Evolutionary conservation across 2,329 filamentous ascomycete genomes (phyloP), one percentile per base, ranked within the genome.

Genomic region (Alternaria sp.): DNA sequence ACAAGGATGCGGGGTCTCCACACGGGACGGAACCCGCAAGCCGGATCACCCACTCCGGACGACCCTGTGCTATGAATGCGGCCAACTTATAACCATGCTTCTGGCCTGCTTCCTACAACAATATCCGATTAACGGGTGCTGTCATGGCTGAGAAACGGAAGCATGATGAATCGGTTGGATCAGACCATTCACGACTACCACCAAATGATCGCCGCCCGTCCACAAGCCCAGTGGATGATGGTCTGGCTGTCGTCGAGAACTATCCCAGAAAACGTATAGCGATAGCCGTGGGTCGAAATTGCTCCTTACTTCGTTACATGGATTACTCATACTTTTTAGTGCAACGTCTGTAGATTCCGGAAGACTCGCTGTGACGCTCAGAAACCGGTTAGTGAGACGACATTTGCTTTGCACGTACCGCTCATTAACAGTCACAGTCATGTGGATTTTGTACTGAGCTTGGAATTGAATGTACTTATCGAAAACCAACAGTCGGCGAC

Each of bases 351-450:
- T 51, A 53, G 71, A 20, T 69, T 73, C 51, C 58, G 71, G 44
- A 74, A 74, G 54, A 73, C 72, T 8, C 60, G 67, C 40, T 73
- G 71, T 57, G 72, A 73, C 60, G 72, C 72, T 28, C 66, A 63
- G 41, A 68, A 71, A 43, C 70, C 68, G 18, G 62, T 56, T 48
- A 18, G 58, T 57, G 49, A 41, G 46, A 52, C 40, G n/a, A 16
- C 5, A 18, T 41, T 5, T 9, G 9, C 14, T 38, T 38, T n/a
- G 14, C 5, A 18, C 8, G 20, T 50, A 25, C n/a, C 32, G 2
- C 2, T 50, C 12, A 14, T 27, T 27, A 5, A 50, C 32, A n/a
- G 3, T 50, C 5, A 11, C 8, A 50, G 20, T 38, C 46, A 16
- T 50, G 32, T 50, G 20, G 20, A 10, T 74, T 74, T 55, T 73